phyloP scores from a whole-genome alignment of 495 filamentous ascomycete species.

The Penicillium macrosclerotiorum region DNA sequence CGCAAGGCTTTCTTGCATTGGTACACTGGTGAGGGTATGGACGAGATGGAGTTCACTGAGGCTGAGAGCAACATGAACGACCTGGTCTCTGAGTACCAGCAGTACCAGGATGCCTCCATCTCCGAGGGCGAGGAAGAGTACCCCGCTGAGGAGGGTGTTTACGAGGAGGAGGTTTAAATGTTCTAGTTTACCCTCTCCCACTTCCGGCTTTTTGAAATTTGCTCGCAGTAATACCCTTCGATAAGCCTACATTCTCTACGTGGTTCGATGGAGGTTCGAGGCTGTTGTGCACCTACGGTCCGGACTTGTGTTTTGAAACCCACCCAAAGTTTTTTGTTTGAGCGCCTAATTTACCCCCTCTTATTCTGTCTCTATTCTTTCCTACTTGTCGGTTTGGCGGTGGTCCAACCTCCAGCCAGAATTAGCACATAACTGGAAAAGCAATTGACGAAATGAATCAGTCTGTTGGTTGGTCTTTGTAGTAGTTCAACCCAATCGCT shows the following conservation, averaged over 20 bases:
- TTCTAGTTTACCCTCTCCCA: too few relatives aligned
- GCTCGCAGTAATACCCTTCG: constrained; percentile 46
- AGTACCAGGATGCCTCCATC: constrained; percentile 98
- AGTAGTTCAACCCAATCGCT: not conserved
- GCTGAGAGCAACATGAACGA: constrained; percentile 99
- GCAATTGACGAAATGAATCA: constrained; percentile 27
- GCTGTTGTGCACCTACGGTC: too few relatives aligned
- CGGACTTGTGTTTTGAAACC: too few relatives aligned
- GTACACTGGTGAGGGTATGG: constrained; percentile 99
- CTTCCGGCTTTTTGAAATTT: constrained; percentile 28
- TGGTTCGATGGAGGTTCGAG: too few relatives aligned
- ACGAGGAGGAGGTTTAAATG: constrained; percentile 45
- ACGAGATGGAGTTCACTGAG: constrained; percentile 99
- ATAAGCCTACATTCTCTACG: constrained; percentile 39
- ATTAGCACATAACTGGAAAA: constrained; percentile 46
- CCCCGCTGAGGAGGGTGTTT: constrained; percentile 40
- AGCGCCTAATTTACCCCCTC: constrained; percentile 41
- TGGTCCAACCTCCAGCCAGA: constrained; percentile 26
- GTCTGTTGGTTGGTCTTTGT: not conserved
- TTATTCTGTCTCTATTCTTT: constrained; percentile 44
- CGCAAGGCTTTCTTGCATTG: constrained; percentile 99
- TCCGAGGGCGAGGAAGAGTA: constrained; percentile 72
- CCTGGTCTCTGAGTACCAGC: constrained; percentile 99
- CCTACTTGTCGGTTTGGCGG: constrained; percentile 25
- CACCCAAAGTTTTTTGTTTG: constrained; percentile 40